phyloP scores from a whole-genome alignment of 1,139 yeast species.

The Kodamaea sp. region DNA sequence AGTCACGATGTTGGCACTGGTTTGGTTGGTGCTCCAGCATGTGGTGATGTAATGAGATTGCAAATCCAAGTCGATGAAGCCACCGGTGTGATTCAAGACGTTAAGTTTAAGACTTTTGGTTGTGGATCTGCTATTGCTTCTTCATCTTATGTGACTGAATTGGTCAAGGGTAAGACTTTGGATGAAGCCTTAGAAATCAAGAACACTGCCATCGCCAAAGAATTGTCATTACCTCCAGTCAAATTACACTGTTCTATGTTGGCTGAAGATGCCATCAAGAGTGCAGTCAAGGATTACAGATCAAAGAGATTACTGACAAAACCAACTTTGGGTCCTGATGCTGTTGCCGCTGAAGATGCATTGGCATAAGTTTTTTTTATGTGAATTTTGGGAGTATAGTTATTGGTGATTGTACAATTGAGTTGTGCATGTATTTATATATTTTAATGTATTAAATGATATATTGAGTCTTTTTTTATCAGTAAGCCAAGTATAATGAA shows the following conservation, averaged over 20 bases:
- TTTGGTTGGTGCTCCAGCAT: slow-evolving; percentile 96
- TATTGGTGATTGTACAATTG: too few relatives aligned
- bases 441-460: too few relatives aligned
- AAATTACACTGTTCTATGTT: slow-evolving; percentile 97
- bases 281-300: slow-evolving; percentile 92
- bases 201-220: slow-evolving; percentile 90
- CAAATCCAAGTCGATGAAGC: slow-evolving; percentile 91
- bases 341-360: slow-evolving; percentile 19
- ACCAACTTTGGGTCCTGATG: slow-evolving; percentile 54
- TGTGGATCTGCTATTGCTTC: slow-evolving; percentile 98
- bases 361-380: slow-evolving; percentile 10
- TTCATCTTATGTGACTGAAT: slow-evolving; percentile 89
- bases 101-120: slow-evolving; percentile 96
- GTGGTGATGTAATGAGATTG: slow-evolving; percentile 98
- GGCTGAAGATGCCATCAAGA: slow-evolving; percentile 97
- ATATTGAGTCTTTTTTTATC: too few relatives aligned
- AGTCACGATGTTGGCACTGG: slow-evolving; percentile 91
- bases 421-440: too few relatives aligned
- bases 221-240: slow-evolving; percentile 92
- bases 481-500: not conserved
- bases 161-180: slow-evolving; percentile 90
- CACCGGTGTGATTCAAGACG: slow-evolving; percentile 89
- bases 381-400: slow-evolving; percentile 7
- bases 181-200: slow-evolving; percentile 92
- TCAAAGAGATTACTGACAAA: slow-evolving; percentile 53